A percentile compares a stretch with the other conserved stretches of the same genome.
Conservation (phyloP, 148 eudicot species). For the Camellia granthamiana region DNA sequence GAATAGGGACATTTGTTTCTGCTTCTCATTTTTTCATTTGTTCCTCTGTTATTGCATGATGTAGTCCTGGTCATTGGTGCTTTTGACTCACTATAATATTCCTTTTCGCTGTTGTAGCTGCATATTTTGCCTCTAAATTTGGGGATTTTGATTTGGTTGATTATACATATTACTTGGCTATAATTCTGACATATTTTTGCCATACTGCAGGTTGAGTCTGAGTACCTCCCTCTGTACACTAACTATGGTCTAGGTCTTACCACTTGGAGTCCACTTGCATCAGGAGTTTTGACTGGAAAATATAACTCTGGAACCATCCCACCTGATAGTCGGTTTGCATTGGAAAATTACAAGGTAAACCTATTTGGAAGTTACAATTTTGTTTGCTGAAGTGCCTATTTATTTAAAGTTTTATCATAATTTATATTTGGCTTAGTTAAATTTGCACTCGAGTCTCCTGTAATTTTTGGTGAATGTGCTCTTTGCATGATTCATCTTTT, state of each 20-base stretch:
- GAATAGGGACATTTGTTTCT: background rate
- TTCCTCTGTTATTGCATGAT: background rate
- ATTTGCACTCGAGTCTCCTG: background rate
- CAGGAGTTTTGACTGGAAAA: conserved; percentile 94
- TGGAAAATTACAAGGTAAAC: conserved; percentile 90
- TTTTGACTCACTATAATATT: background rate
- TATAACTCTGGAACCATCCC: conserved; percentile 64
- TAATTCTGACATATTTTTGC: background rate
- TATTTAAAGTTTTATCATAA: background rate
- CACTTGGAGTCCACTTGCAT: conserved; percentile 98
- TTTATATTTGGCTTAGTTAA: background rate
- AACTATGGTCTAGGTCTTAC: conserved; percentile 92
- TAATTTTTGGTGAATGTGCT: background rate
- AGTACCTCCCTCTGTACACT: conserved; percentile 70
- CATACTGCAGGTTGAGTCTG: conserved; percentile 74
- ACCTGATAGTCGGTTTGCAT: conserved; percentile 78
- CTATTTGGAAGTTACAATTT: background rate
- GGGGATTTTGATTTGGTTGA: too few species aligned
- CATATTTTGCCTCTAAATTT: too few species aligned
- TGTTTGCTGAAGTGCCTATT: background rate
- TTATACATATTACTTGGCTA: too few species aligned
- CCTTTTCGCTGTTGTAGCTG: too few species aligned
- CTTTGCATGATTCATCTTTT: background rate
- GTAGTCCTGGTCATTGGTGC: background rate
- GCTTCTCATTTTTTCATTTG: background rate